These are phyloP conservation scores for Nemania bipapillata DNA, from an alignment of 2,329 filamentous ascomycete species.

Conservation along the genomic window DNA sequence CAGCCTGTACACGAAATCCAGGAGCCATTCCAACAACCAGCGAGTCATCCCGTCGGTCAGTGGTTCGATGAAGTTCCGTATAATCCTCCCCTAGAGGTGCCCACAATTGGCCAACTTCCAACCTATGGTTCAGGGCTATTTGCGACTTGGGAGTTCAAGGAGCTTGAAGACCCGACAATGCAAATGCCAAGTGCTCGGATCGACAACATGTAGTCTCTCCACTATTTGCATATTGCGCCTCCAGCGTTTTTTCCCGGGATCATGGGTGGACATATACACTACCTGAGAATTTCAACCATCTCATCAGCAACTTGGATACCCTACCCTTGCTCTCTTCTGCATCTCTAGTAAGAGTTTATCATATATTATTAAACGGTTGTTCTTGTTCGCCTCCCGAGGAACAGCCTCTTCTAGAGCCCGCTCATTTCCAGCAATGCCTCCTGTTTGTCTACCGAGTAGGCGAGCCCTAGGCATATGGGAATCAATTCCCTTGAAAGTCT, in stretches of 20 bases:
- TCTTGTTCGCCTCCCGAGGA: neutral
- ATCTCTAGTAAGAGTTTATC: neutral
- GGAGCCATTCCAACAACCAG: slow-evolving; percentile 55
- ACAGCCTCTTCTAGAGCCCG: neutral
- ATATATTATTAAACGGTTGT: neutral
- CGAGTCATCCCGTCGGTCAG: slow-evolving; percentile 59
- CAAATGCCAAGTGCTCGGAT: slow-evolving; percentile 70
- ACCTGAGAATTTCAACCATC: neutral
- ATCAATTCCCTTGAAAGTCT: neutral
- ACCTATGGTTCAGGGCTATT: slow-evolving; percentile 63
- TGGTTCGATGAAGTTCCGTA: slow-evolving; percentile 66
- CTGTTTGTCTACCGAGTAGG: too few relatives aligned
- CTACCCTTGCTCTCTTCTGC: neutral
- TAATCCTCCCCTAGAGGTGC: slow-evolving; percentile 67
- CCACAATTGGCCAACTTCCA: slow-evolving; percentile 64
- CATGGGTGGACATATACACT: neutral
- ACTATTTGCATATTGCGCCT: neutral
- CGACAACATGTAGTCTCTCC: slow-evolving; percentile 60
- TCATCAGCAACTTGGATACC: neutral
- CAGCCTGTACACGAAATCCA: slow-evolving; percentile 44
- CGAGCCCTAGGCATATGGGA: neutral
- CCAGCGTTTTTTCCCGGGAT: neutral
- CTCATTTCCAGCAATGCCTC: neutral
- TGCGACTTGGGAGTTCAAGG: slow-evolving; percentile 66
- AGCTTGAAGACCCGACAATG: slow-evolving; percentile 65